Evolutionary conservation across 1,284 basidiomycete species (phyloP).

Genomic region (Heterobasidion occidentale): DNA sequence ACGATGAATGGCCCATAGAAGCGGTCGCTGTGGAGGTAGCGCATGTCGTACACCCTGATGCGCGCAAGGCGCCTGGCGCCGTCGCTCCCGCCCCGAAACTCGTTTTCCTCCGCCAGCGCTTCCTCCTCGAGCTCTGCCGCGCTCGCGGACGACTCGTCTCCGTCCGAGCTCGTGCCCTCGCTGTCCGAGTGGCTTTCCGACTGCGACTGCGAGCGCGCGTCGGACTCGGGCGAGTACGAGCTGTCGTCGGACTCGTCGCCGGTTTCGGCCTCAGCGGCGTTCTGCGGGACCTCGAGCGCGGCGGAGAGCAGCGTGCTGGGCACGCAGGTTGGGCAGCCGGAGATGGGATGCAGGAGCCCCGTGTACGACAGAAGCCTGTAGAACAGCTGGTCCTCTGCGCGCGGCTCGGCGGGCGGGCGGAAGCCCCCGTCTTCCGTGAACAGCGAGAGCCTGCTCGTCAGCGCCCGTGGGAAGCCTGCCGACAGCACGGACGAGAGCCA

Average conservation of each 20-base stretch:
- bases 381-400: constrained; percentile 19
- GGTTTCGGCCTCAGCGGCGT: not conserved
- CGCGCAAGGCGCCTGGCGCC: constrained; percentile 31
- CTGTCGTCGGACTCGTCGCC: not conserved
- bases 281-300: not conserved
- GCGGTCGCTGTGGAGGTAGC: constrained; percentile 32
- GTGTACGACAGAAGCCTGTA: constrained; percentile 29
- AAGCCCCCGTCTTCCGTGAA: constrained; percentile 17
- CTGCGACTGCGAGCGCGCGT: not conserved
- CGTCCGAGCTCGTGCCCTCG: not conserved
- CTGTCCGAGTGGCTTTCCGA: not conserved
- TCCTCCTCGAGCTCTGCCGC: not conserved
- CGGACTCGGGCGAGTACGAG: not conserved
- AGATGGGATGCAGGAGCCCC: constrained; percentile 20
- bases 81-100: not conserved
- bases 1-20: constrained; percentile 40
- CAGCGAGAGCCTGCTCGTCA: constrained; percentile 14
- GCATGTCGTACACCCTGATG: constrained; percentile 37
- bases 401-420: constrained; percentile 8
- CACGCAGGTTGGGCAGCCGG: not conserved
- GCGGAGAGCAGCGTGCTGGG: not conserved
- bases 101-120: not conserved
- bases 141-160: not conserved
- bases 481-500: constrained; percentile 18
- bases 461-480: constrained; percentile 15